Evolutionary conservation across 2,329 filamentous ascomycete species (phyloP), one percentile per base, ranked within the genome.

Genomic region (Exophiala xenobiotica): DNA sequence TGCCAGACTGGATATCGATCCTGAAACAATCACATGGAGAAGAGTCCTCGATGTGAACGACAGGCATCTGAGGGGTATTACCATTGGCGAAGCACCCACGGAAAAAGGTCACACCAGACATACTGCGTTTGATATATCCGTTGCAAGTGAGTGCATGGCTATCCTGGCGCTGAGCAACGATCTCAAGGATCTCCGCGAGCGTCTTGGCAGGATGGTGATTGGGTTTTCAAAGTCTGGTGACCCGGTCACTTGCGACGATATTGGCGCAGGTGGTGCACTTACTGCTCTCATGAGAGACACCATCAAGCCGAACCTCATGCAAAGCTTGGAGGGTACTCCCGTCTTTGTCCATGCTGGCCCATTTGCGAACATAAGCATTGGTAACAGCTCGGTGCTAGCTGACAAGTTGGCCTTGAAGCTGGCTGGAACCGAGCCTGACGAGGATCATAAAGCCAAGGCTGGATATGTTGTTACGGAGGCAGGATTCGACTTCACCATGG

Each of bases 401-500:
- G 93, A 97, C 70, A 95, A 91, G 74, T 83, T 99, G 68, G 93
- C 93, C 1, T 78, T 99, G 59, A 99, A 99, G 79, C 85, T 99
- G 58, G 88, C 90, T 3, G 93, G 93, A 65, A 96, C 92, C 1
- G 93, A 99, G 72, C 80, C 85, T 4, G 92, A 95, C 60, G 93
- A 97, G 75, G 82, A 95, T 63, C 82, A 91, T 65, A 77, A 83
- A 44, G 77, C 85, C 62, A 92, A 93, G 78, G 82, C 88, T 23
- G 93, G 93, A 7, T 97, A 93, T 64, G 92, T 96, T 18, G 85
- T 99, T 29, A 99, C 93, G 1, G 93, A 99, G 72, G 92, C 93
- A 46, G 93, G 93, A 7, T 99, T 99, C 70, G 93, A 99, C 73
- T 99, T 99, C 75, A 97, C 93, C 64, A 99, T 99, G 93, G 93